Conservation (phyloP, 1,284 basidiomycete genomes). For the Schizophyllum amplum region DNA sequence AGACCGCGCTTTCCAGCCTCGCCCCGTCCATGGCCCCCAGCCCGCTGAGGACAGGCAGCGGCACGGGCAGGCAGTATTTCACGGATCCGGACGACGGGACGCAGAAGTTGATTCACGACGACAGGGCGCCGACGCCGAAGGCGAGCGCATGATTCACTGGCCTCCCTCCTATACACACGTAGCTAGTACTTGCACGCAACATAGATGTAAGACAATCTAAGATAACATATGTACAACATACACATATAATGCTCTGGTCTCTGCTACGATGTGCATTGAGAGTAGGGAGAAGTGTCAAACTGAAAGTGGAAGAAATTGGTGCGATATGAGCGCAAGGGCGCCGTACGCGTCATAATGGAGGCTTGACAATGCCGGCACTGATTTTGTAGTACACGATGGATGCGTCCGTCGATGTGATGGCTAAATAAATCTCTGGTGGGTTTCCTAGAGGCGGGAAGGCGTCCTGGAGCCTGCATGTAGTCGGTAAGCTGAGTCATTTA, state of each 20-base stretch:
- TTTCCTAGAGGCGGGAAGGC: slow-evolving; percentile 44
- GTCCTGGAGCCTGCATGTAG: slow-evolving; percentile 37
- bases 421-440: slow-evolving; percentile 53
- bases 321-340: no score
- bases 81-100: neutral
- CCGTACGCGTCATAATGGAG: no score
- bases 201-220: no score
- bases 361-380: slow-evolving; percentile 67
- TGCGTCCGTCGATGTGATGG: slow-evolving; percentile 66
- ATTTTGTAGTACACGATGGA: slow-evolving; percentile 80
- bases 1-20: slow-evolving; percentile 16
- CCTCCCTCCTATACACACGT: no score
- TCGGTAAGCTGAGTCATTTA: neutral
- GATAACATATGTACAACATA: no score
- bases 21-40: neutral
- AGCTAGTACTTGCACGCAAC: no score
- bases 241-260: no score
- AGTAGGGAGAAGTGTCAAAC: no score
- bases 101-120: neutral
- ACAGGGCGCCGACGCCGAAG: neutral
- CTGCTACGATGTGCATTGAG: no score
- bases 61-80: neutral
- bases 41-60: neutral
- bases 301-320: no score
- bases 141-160: no score